These are phyloP conservation scores for Dendrostoma leiphaemia DNA, from an alignment of 2,329 filamentous ascomycete genomes.

Conservation along the genomic window DNA sequence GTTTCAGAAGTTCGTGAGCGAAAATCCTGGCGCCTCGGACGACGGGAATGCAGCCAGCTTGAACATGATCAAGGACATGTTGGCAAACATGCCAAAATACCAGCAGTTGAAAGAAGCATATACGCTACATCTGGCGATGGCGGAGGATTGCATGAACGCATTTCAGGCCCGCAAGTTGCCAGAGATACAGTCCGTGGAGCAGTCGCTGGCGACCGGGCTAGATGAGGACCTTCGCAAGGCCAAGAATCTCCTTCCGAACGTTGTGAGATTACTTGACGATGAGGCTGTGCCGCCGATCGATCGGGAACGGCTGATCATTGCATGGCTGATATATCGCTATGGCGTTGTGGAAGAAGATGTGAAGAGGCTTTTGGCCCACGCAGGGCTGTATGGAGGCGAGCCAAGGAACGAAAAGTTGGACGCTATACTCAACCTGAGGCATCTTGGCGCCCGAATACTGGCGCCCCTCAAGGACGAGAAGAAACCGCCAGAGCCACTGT, in stretches of 20 bases:
- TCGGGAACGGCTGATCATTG: constrained; percentile 77
- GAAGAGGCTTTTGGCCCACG: constrained; percentile 78
- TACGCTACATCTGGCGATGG: constrained; percentile 92
- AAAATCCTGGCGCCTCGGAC: constrained; percentile 72
- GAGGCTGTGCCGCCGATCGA: constrained; percentile 70
- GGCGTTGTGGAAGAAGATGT: constrained; percentile 84
- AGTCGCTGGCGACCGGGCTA: constrained; percentile 85
- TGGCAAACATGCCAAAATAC: constrained; percentile 91
- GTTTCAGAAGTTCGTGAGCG: constrained; percentile 85
- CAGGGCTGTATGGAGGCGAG: constrained; percentile 69
- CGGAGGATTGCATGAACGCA: constrained; percentile 92
- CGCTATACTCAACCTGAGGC: constrained; percentile 72
- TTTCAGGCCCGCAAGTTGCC: constrained; percentile 83
- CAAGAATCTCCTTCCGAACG: constrained; percentile 81
- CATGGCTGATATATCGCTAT: constrained; percentile 83
- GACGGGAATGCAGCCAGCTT: constrained; percentile 67
- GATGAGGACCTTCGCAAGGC: constrained; percentile 92
- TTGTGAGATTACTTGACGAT: constrained; percentile 87
- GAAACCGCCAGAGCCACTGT: constrained; percentile 64
- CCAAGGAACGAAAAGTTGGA: constrained; percentile 28
- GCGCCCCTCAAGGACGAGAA: constrained; percentile 73
- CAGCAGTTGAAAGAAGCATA: constrained; percentile 95
- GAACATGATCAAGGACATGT: constrained; percentile 94
- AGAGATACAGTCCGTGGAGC: constrained; percentile 85
- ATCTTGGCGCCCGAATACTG: constrained; percentile 74